Percentiles rank a stretch among this genome's conserved stretches.
Conservation (phyloP, 371 early-diverging fungal genomes). For the Thermomucor indicae-seudaticae region DNA sequence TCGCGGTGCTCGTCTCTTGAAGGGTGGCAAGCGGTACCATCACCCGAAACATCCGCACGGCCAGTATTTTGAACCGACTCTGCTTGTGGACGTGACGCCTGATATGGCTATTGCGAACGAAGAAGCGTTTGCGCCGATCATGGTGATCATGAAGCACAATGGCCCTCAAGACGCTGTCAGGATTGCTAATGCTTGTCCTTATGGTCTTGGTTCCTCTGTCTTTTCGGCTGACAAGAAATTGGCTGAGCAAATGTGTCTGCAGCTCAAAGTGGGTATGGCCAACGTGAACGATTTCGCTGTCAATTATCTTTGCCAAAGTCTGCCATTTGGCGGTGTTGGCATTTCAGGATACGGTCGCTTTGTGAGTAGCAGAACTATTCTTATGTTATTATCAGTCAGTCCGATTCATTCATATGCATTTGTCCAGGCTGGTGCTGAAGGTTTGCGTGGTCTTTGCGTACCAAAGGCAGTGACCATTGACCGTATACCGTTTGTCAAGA, state of each 20-base stretch:
- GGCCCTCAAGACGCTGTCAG: constrained; percentile 70
- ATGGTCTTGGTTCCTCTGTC: constrained; percentile 78
- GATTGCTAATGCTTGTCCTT: constrained; percentile 70
- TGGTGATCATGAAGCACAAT: constrained; percentile 73
- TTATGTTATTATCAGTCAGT: not conserved
- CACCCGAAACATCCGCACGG: constrained; percentile 70
- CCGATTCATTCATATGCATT: not conserved
- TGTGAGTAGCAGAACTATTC: constrained; percentile 9
- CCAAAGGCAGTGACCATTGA: constrained; percentile 73
- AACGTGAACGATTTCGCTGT: constrained; percentile 87
- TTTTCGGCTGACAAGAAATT: constrained; percentile 66
- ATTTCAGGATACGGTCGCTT: constrained; percentile 76
- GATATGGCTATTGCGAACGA: constrained; percentile 73
- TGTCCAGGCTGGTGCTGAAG: constrained; percentile 60
- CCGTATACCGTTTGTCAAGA: constrained; percentile 68
- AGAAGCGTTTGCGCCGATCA: constrained; percentile 83
- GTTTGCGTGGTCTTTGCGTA: constrained; percentile 68
- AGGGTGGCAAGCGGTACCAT: constrained; percentile 62
- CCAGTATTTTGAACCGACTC: constrained; percentile 79
- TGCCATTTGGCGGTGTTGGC: constrained; percentile 85
- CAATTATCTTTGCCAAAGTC: constrained; percentile 78
- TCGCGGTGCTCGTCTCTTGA: constrained; percentile 71
- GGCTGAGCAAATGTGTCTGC: constrained; percentile 60
- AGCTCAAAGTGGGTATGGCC: constrained; percentile 75
- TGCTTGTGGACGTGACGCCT: constrained; percentile 71